Conservation (phyloP, 139 green algal genomes). For the Chlorella sp. region DNA sequence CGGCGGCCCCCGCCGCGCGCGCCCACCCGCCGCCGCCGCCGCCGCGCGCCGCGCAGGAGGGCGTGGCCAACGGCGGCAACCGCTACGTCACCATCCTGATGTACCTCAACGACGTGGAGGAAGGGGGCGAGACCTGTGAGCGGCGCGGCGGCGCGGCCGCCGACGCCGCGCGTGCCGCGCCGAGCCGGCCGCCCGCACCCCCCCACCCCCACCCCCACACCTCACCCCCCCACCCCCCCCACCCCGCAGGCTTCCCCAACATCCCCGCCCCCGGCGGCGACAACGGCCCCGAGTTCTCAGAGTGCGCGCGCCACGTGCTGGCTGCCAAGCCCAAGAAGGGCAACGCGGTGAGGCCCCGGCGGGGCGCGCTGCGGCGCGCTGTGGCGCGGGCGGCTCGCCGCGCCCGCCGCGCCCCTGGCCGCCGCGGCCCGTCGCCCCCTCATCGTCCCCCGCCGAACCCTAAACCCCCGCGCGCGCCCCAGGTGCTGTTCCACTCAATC, state of each 20-base stretch:
- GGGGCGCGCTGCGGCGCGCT: no score
- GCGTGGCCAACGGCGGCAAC: slow-evolving; percentile 63
- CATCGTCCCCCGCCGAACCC: no score
- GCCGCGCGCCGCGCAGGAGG: background rate
- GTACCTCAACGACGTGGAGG: slow-evolving; percentile 76
- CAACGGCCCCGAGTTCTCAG: slow-evolving; percentile 44
- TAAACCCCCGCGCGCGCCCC: no score
- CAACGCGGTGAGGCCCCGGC: no score
- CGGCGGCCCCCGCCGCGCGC: no score
- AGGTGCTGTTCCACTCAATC: slow-evolving; percentile 66
- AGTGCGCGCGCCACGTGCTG: slow-evolving; percentile 59
- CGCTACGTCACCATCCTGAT: slow-evolving; percentile 75
- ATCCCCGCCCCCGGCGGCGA: slow-evolving; percentile 47
- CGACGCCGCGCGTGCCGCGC: background rate
- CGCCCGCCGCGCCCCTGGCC: no score
- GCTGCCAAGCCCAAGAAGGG: slow-evolving; percentile 59
- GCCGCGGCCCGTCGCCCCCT: no score
- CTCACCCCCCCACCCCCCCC: background rate
- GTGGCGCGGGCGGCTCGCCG: no score
- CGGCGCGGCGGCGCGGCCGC: background rate
- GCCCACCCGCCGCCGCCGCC: no score
- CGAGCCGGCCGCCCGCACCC: background rate
- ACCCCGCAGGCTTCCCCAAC: slow-evolving; percentile 49
- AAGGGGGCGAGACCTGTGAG: slow-evolving; percentile 71
- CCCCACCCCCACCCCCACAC: background rate